Base-by-base conservation (phyloP, 768 basidiomycete species). In the Kwoniella heveanensis region DNA sequence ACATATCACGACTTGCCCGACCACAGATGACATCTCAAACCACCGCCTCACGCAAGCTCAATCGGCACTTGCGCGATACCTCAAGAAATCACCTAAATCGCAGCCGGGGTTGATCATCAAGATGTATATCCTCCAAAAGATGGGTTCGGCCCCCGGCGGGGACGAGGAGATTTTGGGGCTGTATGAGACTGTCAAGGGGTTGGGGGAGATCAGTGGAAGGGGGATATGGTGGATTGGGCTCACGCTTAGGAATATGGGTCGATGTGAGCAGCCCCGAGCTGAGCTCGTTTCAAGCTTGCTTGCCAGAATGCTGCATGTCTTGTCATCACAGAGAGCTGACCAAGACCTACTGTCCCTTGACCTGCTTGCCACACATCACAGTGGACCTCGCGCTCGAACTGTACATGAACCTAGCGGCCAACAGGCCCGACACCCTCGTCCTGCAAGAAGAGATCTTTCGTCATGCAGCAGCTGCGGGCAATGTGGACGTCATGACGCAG, bases 31-130 rank as follows among this genome's bases (percentile, higher is more conserved):
- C 37, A 58, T 74, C 26, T 55, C 59, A 5, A 30, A 49, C 1
- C 50, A 55, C 22, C 58, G 64, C 7, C 54, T 64, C 37, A 65
- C 71, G 24, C 50, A 51, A 2, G 75, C 72, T n/a, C 32, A 60
- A 25, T 57, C 73, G 6, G 50, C 63, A 3, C 46, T 74, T 15
- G 52, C 47, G 24, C 61, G 67, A 39, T 61, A 61, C 36, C 65
- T 74, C 6, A 77, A 74, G 67, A 77, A 77, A 65, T 53, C 60
- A 26, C 70, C 72, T 10, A 62, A 64, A 54, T 77, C 75, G 13
- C 72, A 74, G 48, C 73, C 72, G 30, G 75, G 66, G 8, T 57
- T 74, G 1, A 61, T 70, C 29, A 62, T 76, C 17, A 65, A 70
- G 17, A 56, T 70, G 46, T 64, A 56, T 25, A 59, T 76, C 19